Percentiles rank a stretch among this genome's conserved stretches.
Conservation (phyloP, 768 basidiomycete species). For the Goffeauzyma gilvescens region DNA sequence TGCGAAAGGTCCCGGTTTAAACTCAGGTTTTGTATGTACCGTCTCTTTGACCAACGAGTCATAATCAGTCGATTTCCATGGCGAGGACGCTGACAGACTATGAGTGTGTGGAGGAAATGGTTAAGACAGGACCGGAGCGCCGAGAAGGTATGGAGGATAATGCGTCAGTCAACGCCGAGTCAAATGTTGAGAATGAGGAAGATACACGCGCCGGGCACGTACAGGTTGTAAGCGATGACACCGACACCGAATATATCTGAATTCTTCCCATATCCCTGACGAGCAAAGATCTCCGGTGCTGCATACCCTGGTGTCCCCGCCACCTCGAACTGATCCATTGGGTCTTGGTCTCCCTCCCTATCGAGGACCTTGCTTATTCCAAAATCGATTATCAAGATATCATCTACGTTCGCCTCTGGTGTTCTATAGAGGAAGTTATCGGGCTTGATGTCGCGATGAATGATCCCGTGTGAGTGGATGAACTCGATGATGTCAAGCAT, state of each 20-base stretch:
- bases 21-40: slow-evolving; percentile 5
- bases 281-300: slow-evolving; percentile 16
- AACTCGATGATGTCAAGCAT: slow-evolving; percentile 12
- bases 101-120: too few species aligned
- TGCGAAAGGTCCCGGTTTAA: slow-evolving; percentile 12
- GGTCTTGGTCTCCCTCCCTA: slow-evolving; percentile 8
- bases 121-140: too few species aligned
- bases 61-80: slow-evolving; percentile 14
- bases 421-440: slow-evolving; percentile 12
- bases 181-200: too few species aligned
- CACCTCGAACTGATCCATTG: slow-evolving; percentile 10
- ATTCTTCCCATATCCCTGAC: slow-evolving; percentile 18
- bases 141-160: too few species aligned
- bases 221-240: slow-evolving; percentile 18
- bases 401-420: slow-evolving; percentile 9
- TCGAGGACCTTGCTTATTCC: slow-evolving; percentile 17
- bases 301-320: slow-evolving; percentile 19
- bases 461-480: slow-evolving; percentile 7
- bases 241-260: slow-evolving; percentile 17
- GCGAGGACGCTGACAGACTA: slow-evolving; percentile 17
- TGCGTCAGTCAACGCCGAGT: too few species aligned
- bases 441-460: slow-evolving; percentile 12
- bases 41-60: slow-evolving; percentile 13
- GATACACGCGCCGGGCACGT: too few species aligned
- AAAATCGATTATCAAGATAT: slow-evolving; percentile 18